These are phyloP conservation scores for Skeletonema potamos DNA, from an alignment of 108 stramenopile species.

Conservation along the genomic window DNA sequence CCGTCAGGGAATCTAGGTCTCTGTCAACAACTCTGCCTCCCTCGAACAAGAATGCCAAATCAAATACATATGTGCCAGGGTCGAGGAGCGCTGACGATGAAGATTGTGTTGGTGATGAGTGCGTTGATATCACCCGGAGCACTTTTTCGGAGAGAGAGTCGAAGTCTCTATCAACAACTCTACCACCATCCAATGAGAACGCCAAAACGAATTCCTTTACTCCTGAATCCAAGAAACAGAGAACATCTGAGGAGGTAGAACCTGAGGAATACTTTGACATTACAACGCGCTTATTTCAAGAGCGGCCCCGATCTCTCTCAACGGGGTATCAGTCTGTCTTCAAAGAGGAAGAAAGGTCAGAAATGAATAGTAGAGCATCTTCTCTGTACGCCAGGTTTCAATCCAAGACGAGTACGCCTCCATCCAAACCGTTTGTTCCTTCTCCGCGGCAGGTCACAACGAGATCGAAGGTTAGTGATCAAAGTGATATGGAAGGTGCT, in stretches of 20 bases:
- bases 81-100: not conserved
- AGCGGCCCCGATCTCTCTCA: not conserved
- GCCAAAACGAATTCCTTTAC: not conserved
- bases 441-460: not conserved
- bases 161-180: constrained; percentile 1
- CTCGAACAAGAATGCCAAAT: not conserved
- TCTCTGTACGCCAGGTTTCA: not conserved
- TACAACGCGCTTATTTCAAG: not conserved
- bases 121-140: constrained; percentile 16
- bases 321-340: not conserved
- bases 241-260: not conserved
- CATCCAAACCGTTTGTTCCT: not conserved
- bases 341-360: not conserved
- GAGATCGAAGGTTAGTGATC: not conserved
- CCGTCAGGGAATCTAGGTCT: not conserved
- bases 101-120: not conserved
- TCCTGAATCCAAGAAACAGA: not conserved
- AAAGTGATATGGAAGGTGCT: not conserved
- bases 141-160: constrained; percentile 5
- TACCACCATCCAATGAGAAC: not conserved
- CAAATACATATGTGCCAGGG: not conserved
- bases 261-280: not conserved
- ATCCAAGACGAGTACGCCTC: not conserved
- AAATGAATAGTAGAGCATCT: constrained; percentile 10
- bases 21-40: not conserved